Percentiles rank a stretch among this genome's conserved stretches.
Evolutionary conservation across 768 basidiomycete genomes (phyloP).

Genomic region (Gloeophyllum trabeum): DNA sequence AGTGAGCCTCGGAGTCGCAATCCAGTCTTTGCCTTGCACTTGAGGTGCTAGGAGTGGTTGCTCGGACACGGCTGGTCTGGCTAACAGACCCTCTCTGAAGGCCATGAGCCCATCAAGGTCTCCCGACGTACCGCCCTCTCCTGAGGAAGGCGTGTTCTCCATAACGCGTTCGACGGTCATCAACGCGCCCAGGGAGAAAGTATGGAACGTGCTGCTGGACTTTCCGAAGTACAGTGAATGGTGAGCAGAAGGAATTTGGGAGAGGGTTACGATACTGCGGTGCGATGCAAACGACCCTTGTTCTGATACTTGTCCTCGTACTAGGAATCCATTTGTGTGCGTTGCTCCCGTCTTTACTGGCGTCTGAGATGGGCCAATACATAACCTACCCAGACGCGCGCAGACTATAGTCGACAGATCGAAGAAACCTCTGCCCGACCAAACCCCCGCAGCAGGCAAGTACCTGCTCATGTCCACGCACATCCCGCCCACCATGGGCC

Average conservation of each 20-base stretch:
- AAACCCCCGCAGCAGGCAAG: conserved; percentile 36
- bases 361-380: neutral
- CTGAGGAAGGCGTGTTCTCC: conserved; percentile 42
- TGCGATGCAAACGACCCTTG: neutral
- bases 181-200: conserved; percentile 47
- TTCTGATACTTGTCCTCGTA: neutral
- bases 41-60: no score
- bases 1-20: no score
- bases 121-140: no score
- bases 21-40: no score
- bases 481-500: conserved; percentile 47
- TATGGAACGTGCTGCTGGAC: conserved; percentile 52
- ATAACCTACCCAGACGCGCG: conserved; percentile 34
- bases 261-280: conserved; percentile 8
- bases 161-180: conserved; percentile 37
- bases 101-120: no score
- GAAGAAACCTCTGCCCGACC: conserved; percentile 30
- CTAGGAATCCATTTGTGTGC: conserved; percentile 62
- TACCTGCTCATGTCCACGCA: conserved; percentile 42
- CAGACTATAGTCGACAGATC: conserved; percentile 32
- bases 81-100: no score
- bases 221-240: conserved; percentile 54
- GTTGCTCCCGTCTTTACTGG: conserved; percentile 9
- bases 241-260: no score
- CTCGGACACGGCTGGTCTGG: no score